These are phyloP conservation scores for Vitis hybrid DNA, from an alignment of 177 flowering plant genomes.

Conservation along the genomic window DNA sequence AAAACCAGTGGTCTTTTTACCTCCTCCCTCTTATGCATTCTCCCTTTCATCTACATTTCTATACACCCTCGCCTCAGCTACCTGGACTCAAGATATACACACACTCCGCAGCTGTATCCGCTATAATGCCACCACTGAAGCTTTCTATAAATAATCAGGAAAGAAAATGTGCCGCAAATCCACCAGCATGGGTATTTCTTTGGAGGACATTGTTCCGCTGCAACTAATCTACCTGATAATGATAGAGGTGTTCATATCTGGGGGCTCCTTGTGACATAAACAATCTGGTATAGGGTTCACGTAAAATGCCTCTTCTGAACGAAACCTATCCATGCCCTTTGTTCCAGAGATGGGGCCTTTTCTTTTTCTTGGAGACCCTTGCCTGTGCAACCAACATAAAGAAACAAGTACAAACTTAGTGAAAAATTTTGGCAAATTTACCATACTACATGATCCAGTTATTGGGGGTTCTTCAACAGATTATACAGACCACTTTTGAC, in stretches of 20 bases:
- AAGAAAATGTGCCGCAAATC: background rate
- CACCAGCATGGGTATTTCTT: background rate
- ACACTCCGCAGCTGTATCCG: constrained; percentile 6
- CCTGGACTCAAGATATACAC: constrained; percentile 21
- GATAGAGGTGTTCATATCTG: constrained; percentile 14
- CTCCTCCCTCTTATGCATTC: background rate
- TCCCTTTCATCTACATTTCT: constrained; percentile 3
- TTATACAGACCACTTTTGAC: no score
- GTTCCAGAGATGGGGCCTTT: constrained; percentile 93
- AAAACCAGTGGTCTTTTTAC: background rate
- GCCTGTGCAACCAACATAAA: constrained; percentile 47
- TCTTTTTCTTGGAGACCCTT: constrained; percentile 90
- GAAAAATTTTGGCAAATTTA: background rate
- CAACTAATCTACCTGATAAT: constrained; percentile 14
- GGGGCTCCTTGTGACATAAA: constrained; percentile 54
- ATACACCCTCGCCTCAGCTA: background rate
- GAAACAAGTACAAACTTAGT: background rate
- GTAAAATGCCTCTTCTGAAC: constrained; percentile 92
- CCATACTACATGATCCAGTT: background rate
- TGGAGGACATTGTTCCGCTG: constrained; percentile 2
- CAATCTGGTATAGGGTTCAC: constrained; percentile 95
- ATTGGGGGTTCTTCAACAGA: no score
- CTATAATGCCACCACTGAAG: background rate
- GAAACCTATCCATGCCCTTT: constrained; percentile 86
- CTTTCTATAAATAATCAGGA: background rate